A percentile compares a stretch with the other conserved stretches of the same genome.
Evolutionary conservation across 2,329 filamentous ascomycete species (phyloP).

Genomic region (Ophiostoma angusticollis): DNA sequence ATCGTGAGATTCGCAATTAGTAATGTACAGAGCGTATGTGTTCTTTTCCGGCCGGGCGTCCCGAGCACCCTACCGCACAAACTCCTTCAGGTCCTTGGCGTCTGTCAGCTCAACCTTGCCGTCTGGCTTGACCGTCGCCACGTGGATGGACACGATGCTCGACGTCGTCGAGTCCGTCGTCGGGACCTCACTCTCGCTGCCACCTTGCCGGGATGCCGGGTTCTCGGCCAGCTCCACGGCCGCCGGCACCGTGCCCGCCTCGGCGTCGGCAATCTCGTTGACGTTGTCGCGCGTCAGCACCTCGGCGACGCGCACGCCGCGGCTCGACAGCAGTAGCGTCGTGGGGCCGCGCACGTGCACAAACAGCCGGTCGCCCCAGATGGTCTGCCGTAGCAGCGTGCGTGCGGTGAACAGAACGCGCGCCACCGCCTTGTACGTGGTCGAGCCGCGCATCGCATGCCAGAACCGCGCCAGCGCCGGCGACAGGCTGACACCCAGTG

Average conservation of each 20-base stretch:
- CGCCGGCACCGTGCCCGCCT: constrained; percentile 55
- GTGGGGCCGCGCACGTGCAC: constrained; percentile 78
- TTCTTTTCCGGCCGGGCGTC: no score
- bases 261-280: constrained; percentile 77
- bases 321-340: constrained; percentile 77
- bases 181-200: constrained; percentile 15
- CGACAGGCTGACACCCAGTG: constrained; percentile 29
- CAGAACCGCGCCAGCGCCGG: constrained; percentile 53
- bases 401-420: constrained; percentile 55
- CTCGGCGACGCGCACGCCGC: constrained; percentile 68
- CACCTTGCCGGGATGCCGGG: no score
- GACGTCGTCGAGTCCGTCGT: not conserved
- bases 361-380: constrained; percentile 92
- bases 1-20: no score
- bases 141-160: constrained; percentile 34
- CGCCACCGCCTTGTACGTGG: constrained; percentile 57
- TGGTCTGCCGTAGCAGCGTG: constrained; percentile 65
- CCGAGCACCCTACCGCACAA: constrained; percentile 30
- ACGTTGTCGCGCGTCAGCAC: constrained; percentile 66
- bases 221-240: constrained; percentile 38
- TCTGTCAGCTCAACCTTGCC: constrained; percentile 57
- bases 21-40: no score
- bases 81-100: constrained; percentile 43
- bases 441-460: constrained; percentile 55
- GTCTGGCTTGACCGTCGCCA: constrained; percentile 44